Percentiles rank a stretch among this genome's conserved stretches.
Conservation (phyloP, 176 grass and related monocot genomes). For the Chrysopogon serrulatus region DNA sequence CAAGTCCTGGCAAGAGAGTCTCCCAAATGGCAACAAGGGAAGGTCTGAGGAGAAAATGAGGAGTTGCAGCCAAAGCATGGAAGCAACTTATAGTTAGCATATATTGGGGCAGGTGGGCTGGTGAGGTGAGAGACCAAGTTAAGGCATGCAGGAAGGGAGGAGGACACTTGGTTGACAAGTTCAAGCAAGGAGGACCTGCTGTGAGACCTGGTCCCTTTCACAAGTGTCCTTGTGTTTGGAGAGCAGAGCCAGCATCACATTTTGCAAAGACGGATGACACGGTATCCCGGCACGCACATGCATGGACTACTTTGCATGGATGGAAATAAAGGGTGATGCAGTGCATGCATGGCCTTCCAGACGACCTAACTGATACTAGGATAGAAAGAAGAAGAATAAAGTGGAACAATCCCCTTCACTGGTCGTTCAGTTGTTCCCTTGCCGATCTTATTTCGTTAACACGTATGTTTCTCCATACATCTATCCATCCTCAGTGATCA, state of each 20-base stretch:
- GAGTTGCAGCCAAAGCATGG: not conserved
- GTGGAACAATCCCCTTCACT: not conserved
- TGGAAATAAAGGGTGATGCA: not conserved
- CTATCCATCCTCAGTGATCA: not conserved
- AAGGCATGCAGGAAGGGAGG: not conserved
- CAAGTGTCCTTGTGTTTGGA: conserved; percentile 30
- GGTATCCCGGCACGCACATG: not conserved
- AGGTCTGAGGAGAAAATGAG: not conserved
- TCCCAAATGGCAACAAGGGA: not conserved
- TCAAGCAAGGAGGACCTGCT: conserved; percentile 11
- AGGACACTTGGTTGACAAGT: conserved; percentile 41
- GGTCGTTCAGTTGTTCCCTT: conserved; percentile 21
- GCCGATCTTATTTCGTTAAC: conserved; percentile 8
- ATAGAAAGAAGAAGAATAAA: not conserved
- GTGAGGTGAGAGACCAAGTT: conserved; percentile 6
- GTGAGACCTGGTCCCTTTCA: conserved; percentile 34
- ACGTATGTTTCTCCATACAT: conserved; percentile 18
- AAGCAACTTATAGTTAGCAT: conserved; percentile 7
- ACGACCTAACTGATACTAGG: not conserved
- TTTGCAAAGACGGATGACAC: no score
- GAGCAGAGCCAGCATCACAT: not conserved
- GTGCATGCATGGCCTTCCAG: not conserved
- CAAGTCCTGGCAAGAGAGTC: not conserved
- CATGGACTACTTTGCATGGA: not conserved
- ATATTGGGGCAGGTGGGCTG: conserved; percentile 14